These are phyloP conservation scores for Stachybotrys chartarum DNA, from an alignment of 2,329 filamentous ascomycete species.

Conservation along the genomic window DNA sequence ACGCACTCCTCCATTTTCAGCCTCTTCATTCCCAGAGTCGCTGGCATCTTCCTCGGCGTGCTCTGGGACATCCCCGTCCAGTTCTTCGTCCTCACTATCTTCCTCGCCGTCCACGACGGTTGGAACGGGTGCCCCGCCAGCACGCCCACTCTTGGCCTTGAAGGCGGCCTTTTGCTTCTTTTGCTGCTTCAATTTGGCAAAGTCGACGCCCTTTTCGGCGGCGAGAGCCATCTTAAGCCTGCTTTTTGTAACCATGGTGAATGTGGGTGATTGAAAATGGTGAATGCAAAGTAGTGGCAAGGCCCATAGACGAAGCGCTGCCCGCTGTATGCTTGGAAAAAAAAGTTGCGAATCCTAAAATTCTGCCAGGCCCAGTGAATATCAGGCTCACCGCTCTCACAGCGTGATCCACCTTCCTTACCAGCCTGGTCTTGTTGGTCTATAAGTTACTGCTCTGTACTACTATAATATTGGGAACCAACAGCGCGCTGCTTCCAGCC, in stretches of 20 bases:
- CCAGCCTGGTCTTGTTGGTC: background rate
- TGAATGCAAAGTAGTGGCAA: too few species aligned
- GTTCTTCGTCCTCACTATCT: constrained; percentile 29
- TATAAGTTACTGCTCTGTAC: too few species aligned
- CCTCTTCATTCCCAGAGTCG: constrained; percentile 21
- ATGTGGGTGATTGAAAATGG: too few species aligned
- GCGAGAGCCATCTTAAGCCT: constrained; percentile 48
- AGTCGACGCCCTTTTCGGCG: constrained; percentile 47
- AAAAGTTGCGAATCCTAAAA: constrained; percentile 17
- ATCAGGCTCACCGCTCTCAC: background rate
- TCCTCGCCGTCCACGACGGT: constrained; percentile 14
- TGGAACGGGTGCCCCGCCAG: constrained; percentile 11
- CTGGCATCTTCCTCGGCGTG: constrained; percentile 22
- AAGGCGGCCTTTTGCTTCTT: constrained; percentile 38
- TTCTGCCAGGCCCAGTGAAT: constrained; percentile 14
- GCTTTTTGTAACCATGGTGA: constrained; percentile 34
- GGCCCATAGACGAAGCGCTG: background rate
- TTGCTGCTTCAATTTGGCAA: constrained; percentile 42
- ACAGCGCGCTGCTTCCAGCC: too few species aligned
- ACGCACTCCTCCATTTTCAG: constrained; percentile 23
- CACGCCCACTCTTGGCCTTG: constrained; percentile 23
- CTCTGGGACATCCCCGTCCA: constrained; percentile 19
- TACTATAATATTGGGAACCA: too few species aligned
- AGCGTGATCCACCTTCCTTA: background rate
- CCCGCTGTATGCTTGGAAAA: constrained; percentile 10